Evolutionary conservation across 2,329 filamentous ascomycete genomes (phyloP).

Genomic region (Scopulariopsis brevicaulis): DNA sequence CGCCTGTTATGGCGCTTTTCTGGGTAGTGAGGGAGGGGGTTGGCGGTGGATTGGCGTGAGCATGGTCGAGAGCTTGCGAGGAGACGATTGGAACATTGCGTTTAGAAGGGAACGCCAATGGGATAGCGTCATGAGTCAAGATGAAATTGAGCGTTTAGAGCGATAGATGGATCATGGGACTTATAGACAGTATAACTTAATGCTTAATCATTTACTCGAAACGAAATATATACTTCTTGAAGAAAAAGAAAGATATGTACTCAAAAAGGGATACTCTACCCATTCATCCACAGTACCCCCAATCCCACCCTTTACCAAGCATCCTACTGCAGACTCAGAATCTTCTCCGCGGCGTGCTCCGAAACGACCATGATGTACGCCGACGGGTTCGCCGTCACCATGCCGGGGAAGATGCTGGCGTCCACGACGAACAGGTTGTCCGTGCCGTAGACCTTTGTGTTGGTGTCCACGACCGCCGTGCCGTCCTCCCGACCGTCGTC

Average conservation of each 20-base stretch:
- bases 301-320: neutral
- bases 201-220: neutral
- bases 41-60: slow-evolving; percentile 13
- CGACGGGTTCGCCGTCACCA: slow-evolving; percentile 56
- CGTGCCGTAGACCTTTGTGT: slow-evolving; percentile 54
- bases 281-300: too few relatives aligned
- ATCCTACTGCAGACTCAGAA: neutral
- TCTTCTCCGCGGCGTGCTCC: slow-evolving; percentile 40
- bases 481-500: slow-evolving; percentile 41
- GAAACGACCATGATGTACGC: slow-evolving; percentile 54
- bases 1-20: slow-evolving; percentile 34
- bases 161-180: neutral
- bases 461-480: slow-evolving; percentile 48
- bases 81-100: neutral
- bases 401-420: slow-evolving; percentile 56
- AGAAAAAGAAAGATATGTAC: neutral
- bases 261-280: neutral
- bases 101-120: too few relatives aligned
- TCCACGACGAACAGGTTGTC: slow-evolving; percentile 60
- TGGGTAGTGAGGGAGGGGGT: slow-evolving; percentile 38
- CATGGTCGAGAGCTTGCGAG: neutral
- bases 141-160: neutral
- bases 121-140: too few relatives aligned
- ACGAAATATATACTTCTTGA: neutral
- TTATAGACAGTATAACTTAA: neutral